Conservation (phyloP, 805 yeast genomes). For the Ogataea sp. region DNA sequence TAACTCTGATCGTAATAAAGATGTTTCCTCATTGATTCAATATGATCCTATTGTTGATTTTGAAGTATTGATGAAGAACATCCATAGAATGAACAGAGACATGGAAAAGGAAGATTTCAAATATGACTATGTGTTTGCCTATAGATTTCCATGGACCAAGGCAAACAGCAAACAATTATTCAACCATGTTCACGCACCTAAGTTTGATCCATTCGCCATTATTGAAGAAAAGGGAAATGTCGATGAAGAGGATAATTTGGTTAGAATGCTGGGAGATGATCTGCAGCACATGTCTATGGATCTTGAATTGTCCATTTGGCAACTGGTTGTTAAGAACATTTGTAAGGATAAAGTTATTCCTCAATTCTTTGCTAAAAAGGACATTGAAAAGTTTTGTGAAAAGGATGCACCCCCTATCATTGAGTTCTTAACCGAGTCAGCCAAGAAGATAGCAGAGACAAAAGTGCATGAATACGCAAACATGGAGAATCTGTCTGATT, state of each 20-base stretch:
- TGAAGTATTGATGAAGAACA: conserved; percentile 11
- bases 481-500: neutral
- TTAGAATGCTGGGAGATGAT: conserved; percentile 16
- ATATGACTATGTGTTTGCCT: conserved; percentile 9
- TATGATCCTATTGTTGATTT: conserved; percentile 40
- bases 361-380: conserved; percentile 9
- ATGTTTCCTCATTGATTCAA: conserved; percentile 51
- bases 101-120: conserved; percentile 2
- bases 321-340: conserved; percentile 10
- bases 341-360: conserved; percentile 13
- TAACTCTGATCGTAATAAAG: conserved; percentile 17
- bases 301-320: conserved; percentile 16
- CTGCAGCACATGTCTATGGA: conserved; percentile 11
- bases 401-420: neutral
- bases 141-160: conserved; percentile 16
- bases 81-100: conserved; percentile 5
- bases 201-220: conserved; percentile 41
- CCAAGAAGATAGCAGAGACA: neutral
- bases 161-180: conserved; percentile 27
- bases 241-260: conserved; percentile 4
- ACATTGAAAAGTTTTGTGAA: neutral
- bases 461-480: neutral
- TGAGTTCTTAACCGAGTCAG: neutral
- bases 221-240: conserved; percentile 7
- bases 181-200: conserved; percentile 47